Evolutionary conservation across 2,329 filamentous ascomycete genomes (phyloP).

Genomic region (Cryphonectria carpinicola): DNA sequence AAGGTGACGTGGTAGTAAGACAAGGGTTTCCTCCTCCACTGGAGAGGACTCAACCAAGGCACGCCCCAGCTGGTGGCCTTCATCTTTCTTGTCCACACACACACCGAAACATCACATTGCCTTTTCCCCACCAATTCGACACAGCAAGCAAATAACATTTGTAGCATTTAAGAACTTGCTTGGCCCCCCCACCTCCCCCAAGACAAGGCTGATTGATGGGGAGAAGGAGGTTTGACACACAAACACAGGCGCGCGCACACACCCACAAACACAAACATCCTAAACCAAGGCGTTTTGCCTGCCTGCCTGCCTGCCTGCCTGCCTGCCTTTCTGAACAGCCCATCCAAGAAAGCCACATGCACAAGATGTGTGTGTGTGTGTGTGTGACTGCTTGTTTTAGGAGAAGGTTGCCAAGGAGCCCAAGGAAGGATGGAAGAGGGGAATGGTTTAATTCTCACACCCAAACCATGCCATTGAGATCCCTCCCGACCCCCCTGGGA

Average conservation of each 20-base stretch:
- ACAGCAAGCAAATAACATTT: slow-evolving; percentile 13
- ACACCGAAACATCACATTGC: not conserved
- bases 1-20: no score
- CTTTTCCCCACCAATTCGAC: slow-evolving; percentile 2
- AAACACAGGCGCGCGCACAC: not conserved
- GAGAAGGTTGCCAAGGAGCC: not conserved
- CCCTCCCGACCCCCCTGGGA: not conserved
- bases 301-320: not conserved
- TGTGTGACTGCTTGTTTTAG: not conserved
- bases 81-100: not conserved
- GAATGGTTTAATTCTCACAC: not conserved
- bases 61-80: not conserved
- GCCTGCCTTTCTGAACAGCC: no score
- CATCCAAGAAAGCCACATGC: not conserved
- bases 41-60: not conserved
- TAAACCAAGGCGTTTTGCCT: not conserved
- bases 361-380: not conserved
- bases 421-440: not conserved
- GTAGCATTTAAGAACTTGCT: not conserved
- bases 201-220: not conserved
- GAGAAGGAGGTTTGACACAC: no score
- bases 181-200: not conserved
- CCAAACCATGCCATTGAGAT: not conserved
- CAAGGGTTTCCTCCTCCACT: no score
- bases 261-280: not conserved